Percentiles rank a stretch among this genome's conserved stretches.
Evolutionary conservation across 2,329 filamentous ascomycete species (phyloP).

Genomic region (Fusarium palustre): DNA sequence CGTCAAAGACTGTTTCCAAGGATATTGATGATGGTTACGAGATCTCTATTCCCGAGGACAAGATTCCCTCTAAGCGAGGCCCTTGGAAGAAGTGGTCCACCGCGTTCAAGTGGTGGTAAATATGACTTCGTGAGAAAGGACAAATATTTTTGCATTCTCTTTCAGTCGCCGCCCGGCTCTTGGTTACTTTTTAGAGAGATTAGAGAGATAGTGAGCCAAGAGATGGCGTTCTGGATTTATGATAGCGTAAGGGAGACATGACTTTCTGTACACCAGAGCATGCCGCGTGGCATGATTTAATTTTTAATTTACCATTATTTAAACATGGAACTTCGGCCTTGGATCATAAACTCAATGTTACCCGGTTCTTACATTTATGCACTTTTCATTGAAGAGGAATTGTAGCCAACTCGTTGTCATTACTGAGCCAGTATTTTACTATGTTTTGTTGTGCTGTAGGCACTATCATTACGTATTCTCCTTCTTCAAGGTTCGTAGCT

Average conservation of each 20-base stretch:
- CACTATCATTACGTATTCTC: not conserved
- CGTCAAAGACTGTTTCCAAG: constrained; percentile 43
- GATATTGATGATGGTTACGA: constrained; percentile 41
- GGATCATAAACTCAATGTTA: too few relatives aligned
- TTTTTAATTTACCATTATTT: not conserved
- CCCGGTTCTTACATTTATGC: not conserved
- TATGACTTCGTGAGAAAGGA: not conserved
- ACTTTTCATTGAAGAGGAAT: not conserved
- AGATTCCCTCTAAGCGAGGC: constrained; percentile 39
- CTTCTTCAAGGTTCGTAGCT: not conserved
- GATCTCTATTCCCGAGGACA: constrained; percentile 39
- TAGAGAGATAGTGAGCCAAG: constrained; percentile 1
- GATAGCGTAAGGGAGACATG: constrained; percentile 14
- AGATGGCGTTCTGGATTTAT: constrained; percentile 15
- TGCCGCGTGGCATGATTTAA: constrained; percentile 21
- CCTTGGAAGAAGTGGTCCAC: constrained; percentile 31
- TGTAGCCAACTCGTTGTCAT: not conserved
- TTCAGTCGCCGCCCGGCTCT: not conserved
- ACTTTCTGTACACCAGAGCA: constrained; percentile 14
- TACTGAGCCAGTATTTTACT: not conserved
- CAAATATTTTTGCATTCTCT: not conserved
- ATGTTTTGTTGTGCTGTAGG: not conserved
- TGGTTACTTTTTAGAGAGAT: not conserved
- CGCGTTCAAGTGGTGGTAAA: constrained; percentile 34
- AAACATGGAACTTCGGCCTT: not conserved